Conservation (phyloP, 1,284 basidiomycete genomes). For the Uromyces viciae-fabae region DNA sequence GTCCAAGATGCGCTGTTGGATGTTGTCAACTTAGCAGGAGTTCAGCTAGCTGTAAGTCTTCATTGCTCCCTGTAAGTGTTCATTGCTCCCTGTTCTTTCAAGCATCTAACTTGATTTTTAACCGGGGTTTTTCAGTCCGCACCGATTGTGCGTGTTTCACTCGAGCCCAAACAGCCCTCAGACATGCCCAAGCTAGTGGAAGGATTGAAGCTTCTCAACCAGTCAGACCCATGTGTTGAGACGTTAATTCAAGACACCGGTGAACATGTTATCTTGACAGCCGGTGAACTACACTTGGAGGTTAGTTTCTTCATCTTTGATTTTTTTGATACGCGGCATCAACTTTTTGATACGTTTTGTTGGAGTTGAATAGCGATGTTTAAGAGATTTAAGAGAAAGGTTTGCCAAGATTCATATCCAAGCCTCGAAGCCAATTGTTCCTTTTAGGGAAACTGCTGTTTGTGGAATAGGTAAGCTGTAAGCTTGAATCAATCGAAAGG, state of each 20-base stretch:
- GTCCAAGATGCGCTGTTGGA: neutral
- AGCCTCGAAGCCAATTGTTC: conserved; percentile 90
- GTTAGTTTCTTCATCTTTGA: conserved; percentile 58
- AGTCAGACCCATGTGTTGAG: conserved; percentile 95
- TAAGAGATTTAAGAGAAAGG: conserved; percentile 89
- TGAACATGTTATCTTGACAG: conserved; percentile 93
- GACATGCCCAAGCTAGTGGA: conserved; percentile 87
- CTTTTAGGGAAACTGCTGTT: conserved; percentile 92
- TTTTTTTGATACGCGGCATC: conserved; percentile 35
- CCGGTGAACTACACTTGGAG: conserved; percentile 94
- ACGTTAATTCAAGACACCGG: conserved; percentile 95
- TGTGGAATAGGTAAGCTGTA: conserved; percentile 64
- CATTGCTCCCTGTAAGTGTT: conserved; percentile 33
- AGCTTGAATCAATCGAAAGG: neutral
- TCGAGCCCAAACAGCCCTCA: conserved; percentile 55
- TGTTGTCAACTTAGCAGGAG: conserved; percentile 77
- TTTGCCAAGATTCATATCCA: conserved; percentile 92
- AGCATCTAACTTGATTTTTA: neutral
- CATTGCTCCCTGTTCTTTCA: neutral
- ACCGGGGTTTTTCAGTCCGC: conserved; percentile 47
- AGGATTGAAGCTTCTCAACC: conserved; percentile 83
- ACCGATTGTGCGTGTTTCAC: conserved; percentile 51
- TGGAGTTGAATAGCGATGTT: conserved; percentile 66
- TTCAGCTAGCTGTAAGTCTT: conserved; percentile 68
- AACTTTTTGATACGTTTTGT: conserved; percentile 41